Conservation (phyloP, 768 basidiomycete species). For the Lentinula edodes region DNA sequence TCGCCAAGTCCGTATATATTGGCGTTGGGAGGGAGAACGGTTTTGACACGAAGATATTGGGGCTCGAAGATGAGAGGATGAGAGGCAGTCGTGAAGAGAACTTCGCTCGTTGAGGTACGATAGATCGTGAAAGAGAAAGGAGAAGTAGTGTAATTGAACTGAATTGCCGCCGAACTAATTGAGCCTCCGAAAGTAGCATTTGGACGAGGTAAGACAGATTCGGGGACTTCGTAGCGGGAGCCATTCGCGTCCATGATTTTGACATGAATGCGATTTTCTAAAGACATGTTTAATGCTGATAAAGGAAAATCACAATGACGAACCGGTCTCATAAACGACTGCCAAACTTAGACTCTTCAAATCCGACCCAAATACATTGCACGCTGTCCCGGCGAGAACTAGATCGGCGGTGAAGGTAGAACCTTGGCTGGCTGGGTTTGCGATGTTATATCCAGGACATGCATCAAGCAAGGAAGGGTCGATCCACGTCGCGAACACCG, state of each 20-base stretch:
- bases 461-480: constrained; percentile 40
- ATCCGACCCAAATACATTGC: constrained; percentile 58
- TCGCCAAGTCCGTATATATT: constrained; percentile 82
- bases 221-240: constrained; percentile 59
- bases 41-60: constrained; percentile 72
- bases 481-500: constrained; percentile 8
- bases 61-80: constrained; percentile 70
- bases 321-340: constrained; percentile 58
- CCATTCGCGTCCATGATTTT: constrained; percentile 51
- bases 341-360: constrained; percentile 38
- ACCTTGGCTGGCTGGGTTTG: constrained; percentile 33
- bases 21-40: constrained; percentile 48
- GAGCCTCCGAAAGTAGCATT: constrained; percentile 20
- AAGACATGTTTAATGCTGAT: too few species aligned
- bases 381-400: constrained; percentile 43
- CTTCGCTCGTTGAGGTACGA: constrained; percentile 42
- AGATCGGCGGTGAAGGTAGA: constrained; percentile 45
- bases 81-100: constrained; percentile 55
- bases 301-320: not conserved
- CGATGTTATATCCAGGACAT: constrained; percentile 56
- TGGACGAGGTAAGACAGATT: constrained; percentile 55
- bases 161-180: constrained; percentile 34
- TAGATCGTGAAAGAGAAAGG: constrained; percentile 60
- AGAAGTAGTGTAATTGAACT: constrained; percentile 52
- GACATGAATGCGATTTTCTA: constrained; percentile 55